Conservation (phyloP, 164 flowering plant species). For the Magnolia kwangsiensis region DNA sequence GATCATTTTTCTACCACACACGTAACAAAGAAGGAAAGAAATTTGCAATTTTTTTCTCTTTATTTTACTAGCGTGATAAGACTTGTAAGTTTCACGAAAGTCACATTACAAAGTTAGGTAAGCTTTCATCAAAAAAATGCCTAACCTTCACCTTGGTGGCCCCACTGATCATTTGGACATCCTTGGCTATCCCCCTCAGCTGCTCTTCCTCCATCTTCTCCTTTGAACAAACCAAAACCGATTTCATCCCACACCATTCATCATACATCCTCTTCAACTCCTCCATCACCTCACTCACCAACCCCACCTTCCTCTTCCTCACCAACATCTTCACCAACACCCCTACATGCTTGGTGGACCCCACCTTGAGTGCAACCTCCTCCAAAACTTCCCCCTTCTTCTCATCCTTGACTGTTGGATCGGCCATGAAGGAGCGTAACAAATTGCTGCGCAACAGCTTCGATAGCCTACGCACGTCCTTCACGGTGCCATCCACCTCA, state of each 20-base stretch:
- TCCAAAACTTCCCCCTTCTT: slow-evolving; percentile 39
- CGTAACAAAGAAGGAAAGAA: too few relatives aligned
- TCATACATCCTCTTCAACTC: slow-evolving; percentile 56
- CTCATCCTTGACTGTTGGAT: slow-evolving; percentile 24
- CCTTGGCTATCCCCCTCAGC: slow-evolving; percentile 34
- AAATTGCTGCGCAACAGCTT: slow-evolving; percentile 26
- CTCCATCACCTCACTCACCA: slow-evolving; percentile 45
- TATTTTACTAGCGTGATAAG: too few relatives aligned
- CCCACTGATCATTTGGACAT: slow-evolving; percentile 21
- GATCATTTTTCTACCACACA: too few relatives aligned
- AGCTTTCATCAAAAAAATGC: slow-evolving; percentile 10
- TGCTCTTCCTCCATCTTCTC: slow-evolving; percentile 35
- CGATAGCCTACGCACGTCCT: slow-evolving; percentile 41
- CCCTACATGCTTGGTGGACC: slow-evolving; percentile 40
- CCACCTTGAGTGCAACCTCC: slow-evolving; percentile 36
- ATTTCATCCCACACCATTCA: slow-evolving; percentile 38
- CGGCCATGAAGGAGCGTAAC: slow-evolving; percentile 22
- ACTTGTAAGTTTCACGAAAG: not conserved
- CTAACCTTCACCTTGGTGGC: slow-evolving; percentile 26
- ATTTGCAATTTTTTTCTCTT: too few relatives aligned
- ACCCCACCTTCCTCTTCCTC: slow-evolving; percentile 33
- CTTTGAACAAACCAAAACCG: slow-evolving; percentile 32
- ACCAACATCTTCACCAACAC: slow-evolving; percentile 49
- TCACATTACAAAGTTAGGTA: slow-evolving; percentile 1
- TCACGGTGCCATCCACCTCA: slow-evolving; percentile 24